phyloP scores from a whole-genome alignment of 345 rosid species.

The Aurinia saxatilis region DNA sequence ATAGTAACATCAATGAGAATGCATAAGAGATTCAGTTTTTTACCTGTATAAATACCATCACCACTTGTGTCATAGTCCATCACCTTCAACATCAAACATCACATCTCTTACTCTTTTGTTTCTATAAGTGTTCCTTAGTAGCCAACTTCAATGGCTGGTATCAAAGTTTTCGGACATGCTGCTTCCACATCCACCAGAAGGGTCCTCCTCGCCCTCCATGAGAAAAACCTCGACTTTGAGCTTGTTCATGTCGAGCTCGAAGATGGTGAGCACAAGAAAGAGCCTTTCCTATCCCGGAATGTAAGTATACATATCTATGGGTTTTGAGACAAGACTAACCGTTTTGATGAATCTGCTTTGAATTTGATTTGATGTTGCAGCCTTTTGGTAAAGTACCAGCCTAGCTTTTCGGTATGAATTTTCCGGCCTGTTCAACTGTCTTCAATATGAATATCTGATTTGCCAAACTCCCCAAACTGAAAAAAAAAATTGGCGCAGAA shows the following conservation, averaged over 20 bases:
- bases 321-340: neutral
- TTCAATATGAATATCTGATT: too few species aligned
- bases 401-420: conserved; percentile 54
- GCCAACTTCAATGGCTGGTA: conserved; percentile 14
- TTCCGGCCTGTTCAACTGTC: neutral
- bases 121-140: neutral
- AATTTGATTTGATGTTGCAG: conserved; percentile 31
- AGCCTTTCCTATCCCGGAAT: conserved; percentile 27
- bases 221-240: conserved; percentile 33
- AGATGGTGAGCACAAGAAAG: conserved; percentile 28
- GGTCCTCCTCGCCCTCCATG: conserved; percentile 31
- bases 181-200: conserved; percentile 25
- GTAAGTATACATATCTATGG: conserved; percentile 11
- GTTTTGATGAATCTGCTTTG: neutral
- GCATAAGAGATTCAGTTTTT: neutral
- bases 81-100: conserved; percentile 17
- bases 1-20: neutral
- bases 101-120: conserved; percentile 5
- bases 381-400: conserved; percentile 82
- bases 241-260: conserved; percentile 23
- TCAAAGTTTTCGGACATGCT: conserved; percentile 28
- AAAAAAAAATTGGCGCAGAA: too few species aligned
- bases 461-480: too few species aligned
- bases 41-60: conserved; percentile 21
- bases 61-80: conserved; percentile 16